Evolutionary conservation across 257 asterid genomes (phyloP).

Genomic region (Scutellaria barbata): DNA sequence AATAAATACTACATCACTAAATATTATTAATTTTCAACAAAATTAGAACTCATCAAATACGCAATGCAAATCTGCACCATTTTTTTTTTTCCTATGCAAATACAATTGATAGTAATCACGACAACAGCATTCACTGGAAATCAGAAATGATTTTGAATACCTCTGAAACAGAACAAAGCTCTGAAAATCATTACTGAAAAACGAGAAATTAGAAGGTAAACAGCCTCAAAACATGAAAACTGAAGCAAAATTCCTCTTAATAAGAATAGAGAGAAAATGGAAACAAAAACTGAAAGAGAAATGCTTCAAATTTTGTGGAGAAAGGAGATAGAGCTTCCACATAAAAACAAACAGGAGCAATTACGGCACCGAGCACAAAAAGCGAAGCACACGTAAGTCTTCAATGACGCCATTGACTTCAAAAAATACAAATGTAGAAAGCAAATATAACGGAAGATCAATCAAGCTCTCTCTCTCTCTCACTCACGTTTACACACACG

Average conservation of each 20-base stretch:
- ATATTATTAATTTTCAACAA: not conserved
- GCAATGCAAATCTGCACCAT: not conserved
- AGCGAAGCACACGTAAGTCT: conserved; percentile 36
- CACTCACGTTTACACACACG: not conserved
- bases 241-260: conserved; percentile 17
- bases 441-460: conserved; percentile 39
- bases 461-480: conserved; percentile 24
- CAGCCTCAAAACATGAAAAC: conserved; percentile 27
- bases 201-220: not conserved
- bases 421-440: not conserved
- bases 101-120: conserved; percentile 4
- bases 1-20: conserved; percentile 12
- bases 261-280: conserved; percentile 6
- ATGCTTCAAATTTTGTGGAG: conserved; percentile 27
- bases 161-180: conserved; percentile 38
- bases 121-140: not conserved
- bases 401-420: conserved; percentile 40
- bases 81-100: not conserved
- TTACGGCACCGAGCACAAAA: conserved; percentile 43
- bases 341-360: conserved; percentile 38
- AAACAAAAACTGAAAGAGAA: conserved; percentile 4
- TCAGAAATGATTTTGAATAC: conserved; percentile 12
- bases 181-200: not conserved
- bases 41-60: not conserved
- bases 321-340: conserved; percentile 30